Evolutionary conservation across 805 yeast species (phyloP), one percentile per base, ranked within the genome.

Genomic region (Ogataea wickerhamii): DNA sequence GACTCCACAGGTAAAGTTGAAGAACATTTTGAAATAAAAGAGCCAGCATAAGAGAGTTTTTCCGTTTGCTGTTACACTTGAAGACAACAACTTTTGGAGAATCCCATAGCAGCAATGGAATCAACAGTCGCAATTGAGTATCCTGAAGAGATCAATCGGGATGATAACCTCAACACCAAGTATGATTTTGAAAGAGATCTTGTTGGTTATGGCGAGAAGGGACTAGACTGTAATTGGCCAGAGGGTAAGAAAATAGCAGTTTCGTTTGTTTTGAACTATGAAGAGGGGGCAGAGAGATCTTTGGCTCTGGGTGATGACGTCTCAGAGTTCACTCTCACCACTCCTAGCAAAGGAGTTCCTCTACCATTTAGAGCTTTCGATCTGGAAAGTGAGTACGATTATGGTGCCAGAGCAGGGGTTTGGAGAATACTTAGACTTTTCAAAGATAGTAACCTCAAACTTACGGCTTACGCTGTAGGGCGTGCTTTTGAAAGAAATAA

Each of bases 391-490:
- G 48, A 47, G 38, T 43, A 44, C 31, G 48, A 47, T 28, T 41
- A 39, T 28, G 47, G 48, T 10, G 26, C 45, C 21, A 34, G 51
- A 28, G 36, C 46, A 11, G 52, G 52, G 28, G 52, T 43, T 24
- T 48, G 51, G 52, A 40, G 52, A 36, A 40, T 65, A n/a, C 44
- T 64, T 20, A 48, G 61, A 25, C 43, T 61, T 16, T 60, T 65
- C 47, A 57, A 56, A 41, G 53, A 59, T 35, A 57, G 54, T 36
- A 45, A 45, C 23, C 53, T 51, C 40, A 58, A 57, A 33, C 53
- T 64, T 47, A 64, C 70, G 6, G 53, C 62, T 5, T 63, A 58
- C 41, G 70, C 63, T 19, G 69, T 66, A 36, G 70, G 67, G 8
- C 63, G 62, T 34, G 70, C 70, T n/a, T 52, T 65, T 21, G 61